Percentiles rank a stretch among this genome's conserved stretches.
Conservation (phyloP, 2,329 filamentous ascomycete genomes). For the Ophiostoma perfectum region DNA sequence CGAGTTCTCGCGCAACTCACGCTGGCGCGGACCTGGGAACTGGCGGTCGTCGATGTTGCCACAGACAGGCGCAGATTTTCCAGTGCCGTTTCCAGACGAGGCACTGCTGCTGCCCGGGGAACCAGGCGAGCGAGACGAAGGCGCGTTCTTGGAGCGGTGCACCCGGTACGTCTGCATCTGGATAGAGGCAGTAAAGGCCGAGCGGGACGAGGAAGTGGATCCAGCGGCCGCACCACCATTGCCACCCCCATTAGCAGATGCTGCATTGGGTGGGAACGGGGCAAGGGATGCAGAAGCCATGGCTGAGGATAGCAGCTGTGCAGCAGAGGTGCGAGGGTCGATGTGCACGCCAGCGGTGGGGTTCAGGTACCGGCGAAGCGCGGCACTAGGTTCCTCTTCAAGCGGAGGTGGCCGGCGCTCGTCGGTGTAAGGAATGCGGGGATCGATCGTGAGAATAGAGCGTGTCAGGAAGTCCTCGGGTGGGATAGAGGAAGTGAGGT, state of each 20-base stretch:
- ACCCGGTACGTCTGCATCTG: constrained; percentile 68
- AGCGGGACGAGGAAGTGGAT: constrained; percentile 22
- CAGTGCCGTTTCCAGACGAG: neutral
- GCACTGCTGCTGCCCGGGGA: neutral
- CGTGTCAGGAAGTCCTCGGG: constrained; percentile 62
- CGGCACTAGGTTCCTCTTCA: constrained; percentile 56
- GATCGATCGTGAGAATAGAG: constrained; percentile 62
- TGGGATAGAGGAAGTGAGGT: constrained; percentile 57
- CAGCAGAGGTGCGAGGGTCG: constrained; percentile 34
- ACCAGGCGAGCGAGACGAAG: neutral
- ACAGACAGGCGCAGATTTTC: neutral
- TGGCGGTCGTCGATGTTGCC: constrained; percentile 25
- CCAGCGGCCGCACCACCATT: neutral
- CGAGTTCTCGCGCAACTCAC: constrained; percentile 64
- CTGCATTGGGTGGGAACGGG: constrained; percentile 18
- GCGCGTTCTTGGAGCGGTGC: constrained; percentile 35
- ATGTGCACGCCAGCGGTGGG: constrained; percentile 50
- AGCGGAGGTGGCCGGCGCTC: constrained; percentile 59
- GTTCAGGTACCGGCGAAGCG: constrained; percentile 62
- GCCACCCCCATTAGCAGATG: constrained; percentile 14
- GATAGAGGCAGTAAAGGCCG: constrained; percentile 58
- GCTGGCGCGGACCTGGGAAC: constrained; percentile 49
- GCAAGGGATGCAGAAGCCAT: constrained; percentile 13
- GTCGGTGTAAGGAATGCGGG: constrained; percentile 60
- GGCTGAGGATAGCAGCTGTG: constrained; percentile 21